Evolutionary conservation across 164 flowering plant genomes (phyloP), one percentile per base, ranked within the genome.

Genomic region (Aristolochia californica): DNA sequence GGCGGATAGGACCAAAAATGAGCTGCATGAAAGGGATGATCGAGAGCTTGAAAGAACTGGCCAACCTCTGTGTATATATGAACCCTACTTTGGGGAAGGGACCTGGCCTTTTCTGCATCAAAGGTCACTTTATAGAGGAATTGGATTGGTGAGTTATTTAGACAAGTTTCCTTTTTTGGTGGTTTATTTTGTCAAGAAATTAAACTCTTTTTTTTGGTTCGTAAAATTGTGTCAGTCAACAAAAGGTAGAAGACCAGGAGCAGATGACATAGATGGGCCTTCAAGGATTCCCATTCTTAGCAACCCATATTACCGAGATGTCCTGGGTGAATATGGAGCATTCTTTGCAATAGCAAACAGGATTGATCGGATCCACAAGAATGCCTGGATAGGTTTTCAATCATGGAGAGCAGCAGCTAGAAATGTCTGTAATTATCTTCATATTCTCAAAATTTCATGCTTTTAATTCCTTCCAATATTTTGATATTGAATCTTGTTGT

Each of bases 361-460:
- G 62, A 68, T 90, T 57, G 99, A 94, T 62, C 91, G 90, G 50
- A 44, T 94, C 49, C 99, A 94, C 77, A 88, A 74, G 74, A 90
- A 86, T 82, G 80, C 99, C 61, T 94, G 99, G 99, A 94, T 94
- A 58, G 99, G 99, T 15, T 94, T 90, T 70, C 95, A 87, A 57
- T 90, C 93, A 21, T 94, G 97, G 99, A 86, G 96, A 77, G 81
- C 81, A 51, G 75, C 88, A 48, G 97, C 95, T 34, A 80, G 77
- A 66, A 80, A 78, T 87, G 99, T 90, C 77, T 61, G 16, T 17
- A 4, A 17, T 20, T 47, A 47, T 20, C 5, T 14, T 47, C 22
- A 47, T 4, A 47, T 47, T 5, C 22, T 47, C 20, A 17, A 16
- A 17, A 5, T 17, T 4, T 47, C 4, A 47, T 47, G 18, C 50